phyloP scores from a whole-genome alignment of 768 basidiomycete genomes.

The Suillus paluster region DNA sequence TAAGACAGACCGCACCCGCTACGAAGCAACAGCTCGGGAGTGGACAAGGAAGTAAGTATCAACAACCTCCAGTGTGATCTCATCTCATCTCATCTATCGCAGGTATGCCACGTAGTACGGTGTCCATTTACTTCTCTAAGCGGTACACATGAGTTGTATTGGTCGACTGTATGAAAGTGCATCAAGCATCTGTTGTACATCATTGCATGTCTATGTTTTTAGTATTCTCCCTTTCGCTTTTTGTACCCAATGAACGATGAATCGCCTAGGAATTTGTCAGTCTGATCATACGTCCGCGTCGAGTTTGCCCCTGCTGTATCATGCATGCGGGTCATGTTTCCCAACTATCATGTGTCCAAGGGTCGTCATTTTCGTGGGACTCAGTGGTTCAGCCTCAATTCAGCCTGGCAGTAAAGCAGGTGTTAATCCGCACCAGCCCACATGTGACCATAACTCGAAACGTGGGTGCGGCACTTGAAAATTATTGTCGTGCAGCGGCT shows the following conservation, averaged over 20 bases:
- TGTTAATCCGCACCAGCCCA: neutral
- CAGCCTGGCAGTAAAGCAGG: neutral
- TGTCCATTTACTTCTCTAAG: constrained; percentile 24
- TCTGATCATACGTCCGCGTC: neutral
- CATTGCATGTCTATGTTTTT: constrained; percentile 36
- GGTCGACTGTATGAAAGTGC: constrained; percentile 35
- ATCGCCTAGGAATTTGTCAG: constrained; percentile 1
- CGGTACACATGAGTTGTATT: constrained; percentile 34
- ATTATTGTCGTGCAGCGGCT: neutral
- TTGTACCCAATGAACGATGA: constrained; percentile 6
- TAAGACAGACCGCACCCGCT: constrained; percentile 97
- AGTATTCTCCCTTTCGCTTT: constrained; percentile 33
- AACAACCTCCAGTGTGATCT: neutral
- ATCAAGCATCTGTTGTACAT: constrained; percentile 33
- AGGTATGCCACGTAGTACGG: constrained; percentile 60
- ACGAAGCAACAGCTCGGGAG: constrained; percentile 97
- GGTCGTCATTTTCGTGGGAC: neutral
- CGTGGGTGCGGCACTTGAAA: neutral
- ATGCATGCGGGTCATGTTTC: neutral
- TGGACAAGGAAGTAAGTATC: constrained; percentile 96
- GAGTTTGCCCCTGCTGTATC: neutral
- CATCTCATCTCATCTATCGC: constrained; percentile 5
- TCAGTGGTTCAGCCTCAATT: no score
- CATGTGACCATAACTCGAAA: neutral
- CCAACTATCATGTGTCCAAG: neutral